phyloP scores from a whole-genome alignment of 208 protist species.

The Acanthamoeba healyi region DNA sequence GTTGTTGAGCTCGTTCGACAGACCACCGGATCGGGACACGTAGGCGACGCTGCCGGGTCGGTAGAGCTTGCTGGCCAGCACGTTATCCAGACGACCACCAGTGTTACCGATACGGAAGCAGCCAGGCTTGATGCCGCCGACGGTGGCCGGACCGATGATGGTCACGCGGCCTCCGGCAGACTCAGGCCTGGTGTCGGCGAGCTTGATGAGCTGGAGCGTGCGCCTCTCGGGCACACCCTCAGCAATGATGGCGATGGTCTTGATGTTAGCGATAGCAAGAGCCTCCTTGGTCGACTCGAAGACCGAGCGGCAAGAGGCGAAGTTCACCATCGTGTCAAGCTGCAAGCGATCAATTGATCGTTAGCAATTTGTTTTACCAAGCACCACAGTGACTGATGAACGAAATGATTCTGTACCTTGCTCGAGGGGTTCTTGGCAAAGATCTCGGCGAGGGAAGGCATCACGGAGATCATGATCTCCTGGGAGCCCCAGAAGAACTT shows the following conservation, averaged over 20 bases:
- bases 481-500: constrained; percentile 91
- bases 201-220: constrained; percentile 82
- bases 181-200: constrained; percentile 33
- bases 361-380: too few relatives aligned
- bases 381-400: too few relatives aligned
- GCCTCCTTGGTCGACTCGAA: constrained; percentile 89
- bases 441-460: constrained; percentile 7
- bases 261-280: constrained; percentile 85
- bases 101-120: constrained; percentile 89
- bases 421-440: constrained; percentile 13
- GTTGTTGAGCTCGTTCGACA: constrained; percentile 95
- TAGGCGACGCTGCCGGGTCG: constrained; percentile 92
- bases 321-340: constrained; percentile 90
- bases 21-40: constrained; percentile 91
- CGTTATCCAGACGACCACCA: constrained; percentile 87
- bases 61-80: constrained; percentile 92
- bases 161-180: not conserved
- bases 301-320: constrained; percentile 90
- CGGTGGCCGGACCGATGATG: constrained; percentile 91
- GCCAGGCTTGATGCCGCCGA: constrained; percentile 91
- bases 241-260: constrained; percentile 90
- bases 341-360: too few relatives aligned
- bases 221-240: constrained; percentile 92
- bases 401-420: too few relatives aligned
- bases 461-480: constrained; percentile 89